Evolutionary conservation across 2,329 filamentous ascomycete genomes (phyloP), one percentile per base, ranked within the genome.

Genomic region (Cercospora sp.): DNA sequence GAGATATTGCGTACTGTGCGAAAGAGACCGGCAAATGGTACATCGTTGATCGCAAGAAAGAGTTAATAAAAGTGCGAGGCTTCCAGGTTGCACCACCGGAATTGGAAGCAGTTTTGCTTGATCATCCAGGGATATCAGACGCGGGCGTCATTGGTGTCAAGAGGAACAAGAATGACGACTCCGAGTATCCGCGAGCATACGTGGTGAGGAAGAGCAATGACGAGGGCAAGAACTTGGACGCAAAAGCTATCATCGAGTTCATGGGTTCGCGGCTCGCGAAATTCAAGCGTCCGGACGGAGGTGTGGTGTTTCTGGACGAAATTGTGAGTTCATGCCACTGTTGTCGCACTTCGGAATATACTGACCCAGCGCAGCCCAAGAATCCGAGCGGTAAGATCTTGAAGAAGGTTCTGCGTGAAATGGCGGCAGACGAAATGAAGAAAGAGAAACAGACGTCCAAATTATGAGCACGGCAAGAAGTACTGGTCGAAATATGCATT

Each of bases 11-110:
- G 72, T 74, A 65, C 72, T 97, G 84, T 87, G 86, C 61, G 96
- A 93, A 0, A 93, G 93, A 10, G 93, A 97, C 75, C 91, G 95
- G 77, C 91, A 90, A 1, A 82, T 94, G 4, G 82, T 96, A n/a
- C 76, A 90, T 97, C 66, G 90, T 93, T 1, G 94, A 97, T 78
- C 88, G 93, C 3, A 89, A 91, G 74, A 91, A 91, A 81, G 88
- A 93, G 76, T 67, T 78, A 64, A 76, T 78, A 67, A 78, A 78
- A 66, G 72, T 75, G 26, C 74, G 92, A 89, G 92, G 91, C 66
- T 84, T 90, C 69, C 92, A 94, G 87, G 92, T 95, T 24, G 91
- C 92, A 0, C 92, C 92, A 0, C 92, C 92, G 1, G 92, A 95
- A 77, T 86, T 95, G 1, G 92, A 95, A 80, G 89, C 90, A 1